Evolutionary conservation across 2,329 filamentous ascomycete species (phyloP).

Genomic region (Bipolaris victoriae): DNA sequence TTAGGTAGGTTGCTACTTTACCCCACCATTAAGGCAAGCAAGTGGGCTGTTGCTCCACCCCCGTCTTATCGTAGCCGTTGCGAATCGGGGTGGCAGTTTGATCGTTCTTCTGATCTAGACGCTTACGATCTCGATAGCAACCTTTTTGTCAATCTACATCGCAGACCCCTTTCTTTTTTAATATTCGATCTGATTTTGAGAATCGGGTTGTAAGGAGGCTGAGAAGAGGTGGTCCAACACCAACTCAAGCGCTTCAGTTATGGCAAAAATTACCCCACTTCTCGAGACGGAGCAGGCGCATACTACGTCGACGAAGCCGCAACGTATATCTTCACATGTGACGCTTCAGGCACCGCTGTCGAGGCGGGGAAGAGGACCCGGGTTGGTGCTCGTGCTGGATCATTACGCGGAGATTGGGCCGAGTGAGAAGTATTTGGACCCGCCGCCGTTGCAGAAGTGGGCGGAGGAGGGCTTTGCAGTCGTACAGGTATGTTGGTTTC

Average conservation of each 20-base stretch:
- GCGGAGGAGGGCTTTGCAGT: constrained; percentile 73
- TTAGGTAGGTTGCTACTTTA: too few relatives aligned
- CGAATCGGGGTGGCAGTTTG: too few relatives aligned
- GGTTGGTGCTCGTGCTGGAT: constrained; percentile 55
- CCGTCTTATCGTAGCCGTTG: too few relatives aligned
- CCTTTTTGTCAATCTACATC: too few relatives aligned
- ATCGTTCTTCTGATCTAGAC: too few relatives aligned
- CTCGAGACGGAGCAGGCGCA: not conserved
- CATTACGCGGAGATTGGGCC: constrained; percentile 35
- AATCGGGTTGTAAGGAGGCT: not conserved
- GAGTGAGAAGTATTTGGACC: constrained; percentile 54
- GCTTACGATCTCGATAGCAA: too few relatives aligned
- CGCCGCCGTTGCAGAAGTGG: constrained; percentile 69
- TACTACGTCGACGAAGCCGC: constrained; percentile 22
- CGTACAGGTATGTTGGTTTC: constrained; percentile 50
- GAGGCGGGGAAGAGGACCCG: constrained; percentile 57
- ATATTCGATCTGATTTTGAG: not conserved
- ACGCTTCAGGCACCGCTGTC: constrained; percentile 56
- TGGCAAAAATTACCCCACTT: constrained; percentile 22
- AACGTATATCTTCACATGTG: constrained; percentile 36
- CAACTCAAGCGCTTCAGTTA: constrained; percentile 1
- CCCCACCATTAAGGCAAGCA: too few relatives aligned
- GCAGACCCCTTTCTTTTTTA: too few relatives aligned
- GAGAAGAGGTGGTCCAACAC: not conserved
- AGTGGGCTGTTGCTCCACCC: too few relatives aligned